Evolutionary conservation across 768 basidiomycete genomes (phyloP), one percentile per base, ranked within the genome.

Genomic region (Lentinula lateritia): DNA sequence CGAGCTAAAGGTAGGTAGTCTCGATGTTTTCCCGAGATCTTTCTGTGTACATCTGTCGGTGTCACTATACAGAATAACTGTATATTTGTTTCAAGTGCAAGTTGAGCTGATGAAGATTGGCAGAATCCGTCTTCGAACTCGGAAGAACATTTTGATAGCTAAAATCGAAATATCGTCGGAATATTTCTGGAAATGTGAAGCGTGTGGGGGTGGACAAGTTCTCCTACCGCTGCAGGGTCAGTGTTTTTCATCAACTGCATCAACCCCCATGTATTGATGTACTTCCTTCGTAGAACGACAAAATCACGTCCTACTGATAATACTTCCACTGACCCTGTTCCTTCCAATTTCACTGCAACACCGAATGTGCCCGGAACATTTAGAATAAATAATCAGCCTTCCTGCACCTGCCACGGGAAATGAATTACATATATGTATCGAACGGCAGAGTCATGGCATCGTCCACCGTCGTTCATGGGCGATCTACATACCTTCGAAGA

Each of bases 361-460:
- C 8, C 46, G 18, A 48, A 48, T n/a, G 20, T 20, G 46, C 12
- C 20, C 20, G n/a, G 20, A 48, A 48, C 46, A 20, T 12, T 10
- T 9, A 8, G 7, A 5, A 23, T 9, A 23, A 8, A 46, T 8
- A 5, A 56, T 23, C 36, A 32, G 1, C 53, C n/a, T 28, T 23
- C n/a, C 50, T 52, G 12, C 50, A 52, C 38, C 28, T 36, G 54
- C 36, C n/a, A 35, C 45, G n/a, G 35, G 58, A 59, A 50, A 48
- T 59, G 34, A 59, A 59, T 15, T n/a, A n/a, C n/a, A n/a, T 32
- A 46, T 18, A 59, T 59, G 58, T 59, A 59, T 10, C 28, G 45
- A n/a, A 50, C 32, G 12, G 58, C 58, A 15, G 58, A 59, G 34
- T 4, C 5, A 18, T 59, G 58, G 58, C 46, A 59, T 50, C 58